Conservation (phyloP, 257 asterid species). For the Nicotiana tomentosiformis region DNA sequence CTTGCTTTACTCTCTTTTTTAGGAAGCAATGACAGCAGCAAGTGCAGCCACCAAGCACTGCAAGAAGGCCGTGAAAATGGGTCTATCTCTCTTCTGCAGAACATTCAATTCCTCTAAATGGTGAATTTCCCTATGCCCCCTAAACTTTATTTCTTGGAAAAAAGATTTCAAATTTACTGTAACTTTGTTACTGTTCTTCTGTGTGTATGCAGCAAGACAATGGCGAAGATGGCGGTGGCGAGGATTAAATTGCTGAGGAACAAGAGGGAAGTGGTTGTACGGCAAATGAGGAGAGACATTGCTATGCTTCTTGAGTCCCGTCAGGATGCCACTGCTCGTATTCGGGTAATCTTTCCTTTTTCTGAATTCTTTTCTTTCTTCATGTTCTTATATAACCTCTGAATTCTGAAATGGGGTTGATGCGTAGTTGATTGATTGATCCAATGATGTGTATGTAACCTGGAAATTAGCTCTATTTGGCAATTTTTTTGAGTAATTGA, state of each 20-base stretch:
- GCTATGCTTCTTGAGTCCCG: slow-evolving; percentile 86
- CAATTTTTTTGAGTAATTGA: neutral
- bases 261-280: slow-evolving; percentile 86
- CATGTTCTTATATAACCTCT: neutral
- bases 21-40: slow-evolving; percentile 33
- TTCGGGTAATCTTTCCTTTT: slow-evolving; percentile 43
- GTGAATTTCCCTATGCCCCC: slow-evolving; percentile 18
- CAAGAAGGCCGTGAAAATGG: slow-evolving; percentile 61
- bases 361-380: neutral
- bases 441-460: neutral
- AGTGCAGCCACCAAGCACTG: slow-evolving; percentile 48
- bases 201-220: slow-evolving; percentile 54
- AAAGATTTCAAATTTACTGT: neutral
- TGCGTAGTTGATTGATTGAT: neutral
- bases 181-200: too few relatives aligned
- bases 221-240: slow-evolving; percentile 97
- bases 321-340: slow-evolving; percentile 91
- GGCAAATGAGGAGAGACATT: slow-evolving; percentile 96
- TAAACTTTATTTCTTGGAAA: neutral
- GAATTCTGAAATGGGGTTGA: neutral
- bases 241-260: slow-evolving; percentile 91
- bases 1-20: neutral
- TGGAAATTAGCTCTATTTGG: neutral
- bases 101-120: slow-evolving; percentile 87
- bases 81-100: slow-evolving; percentile 43